Evolutionary conservation across 768 basidiomycete species (phyloP).

Genomic region (Phanerochaete carnosa): DNA sequence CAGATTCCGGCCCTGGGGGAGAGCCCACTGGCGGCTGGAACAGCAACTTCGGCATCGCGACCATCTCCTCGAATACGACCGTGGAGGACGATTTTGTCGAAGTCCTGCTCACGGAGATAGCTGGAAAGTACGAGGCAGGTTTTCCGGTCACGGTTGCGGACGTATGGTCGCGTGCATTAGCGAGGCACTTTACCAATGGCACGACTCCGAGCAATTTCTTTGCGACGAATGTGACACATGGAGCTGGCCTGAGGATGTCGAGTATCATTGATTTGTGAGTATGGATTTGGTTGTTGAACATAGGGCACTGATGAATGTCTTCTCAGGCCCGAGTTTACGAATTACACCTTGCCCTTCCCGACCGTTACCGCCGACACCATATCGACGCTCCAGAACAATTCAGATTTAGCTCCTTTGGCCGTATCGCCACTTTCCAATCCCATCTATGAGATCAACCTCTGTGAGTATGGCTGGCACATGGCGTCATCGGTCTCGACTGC

Average conservation of each 20-base stretch:
- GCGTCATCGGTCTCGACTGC: too few relatives aligned
- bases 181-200: slow-evolving; percentile 72
- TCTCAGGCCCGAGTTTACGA: slow-evolving; percentile 45
- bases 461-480: too few relatives aligned
- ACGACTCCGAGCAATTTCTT: slow-evolving; percentile 59
- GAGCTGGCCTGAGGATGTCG: slow-evolving; percentile 71
- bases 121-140: slow-evolving; percentile 45
- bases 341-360: slow-evolving; percentile 57
- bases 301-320: not conserved
- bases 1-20: slow-evolving; percentile 40
- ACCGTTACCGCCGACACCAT: slow-evolving; percentile 57
- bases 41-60: slow-evolving; percentile 42
- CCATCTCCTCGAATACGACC: slow-evolving; percentile 45
- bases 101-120: slow-evolving; percentile 51
- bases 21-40: slow-evolving; percentile 51
- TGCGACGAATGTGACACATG: slow-evolving; percentile 55
- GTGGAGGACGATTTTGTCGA: slow-evolving; percentile 53
- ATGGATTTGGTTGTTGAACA: not conserved
- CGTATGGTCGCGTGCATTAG: slow-evolving; percentile 60
- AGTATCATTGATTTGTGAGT: slow-evolving; percentile 37
- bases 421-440: slow-evolving; percentile 36
- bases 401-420: slow-evolving; percentile 47
- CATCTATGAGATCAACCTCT: slow-evolving; percentile 31
- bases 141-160: slow-evolving; percentile 43
- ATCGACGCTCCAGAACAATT: slow-evolving; percentile 41